These are phyloP conservation scores for Oxyria digyna DNA, from an alignment of 148 eudicot genomes.

Conservation along the genomic window DNA sequence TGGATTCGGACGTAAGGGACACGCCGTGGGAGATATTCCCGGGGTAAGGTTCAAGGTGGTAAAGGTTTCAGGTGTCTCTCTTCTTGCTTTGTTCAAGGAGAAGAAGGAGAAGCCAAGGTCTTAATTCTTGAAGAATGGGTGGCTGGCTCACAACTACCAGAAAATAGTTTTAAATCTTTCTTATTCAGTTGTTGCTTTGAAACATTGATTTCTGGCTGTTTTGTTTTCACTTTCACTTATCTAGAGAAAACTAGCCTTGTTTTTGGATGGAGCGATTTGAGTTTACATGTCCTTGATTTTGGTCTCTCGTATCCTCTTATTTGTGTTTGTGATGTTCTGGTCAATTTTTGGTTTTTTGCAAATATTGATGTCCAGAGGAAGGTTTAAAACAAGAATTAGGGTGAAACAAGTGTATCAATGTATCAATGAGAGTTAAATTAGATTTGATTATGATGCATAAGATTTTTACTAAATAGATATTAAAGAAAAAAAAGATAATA, in stretches of 20 bases:
- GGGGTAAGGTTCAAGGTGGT: conserved; percentile 97
- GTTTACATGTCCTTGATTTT: too few relatives aligned
- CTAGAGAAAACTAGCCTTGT: background rate
- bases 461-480: too few relatives aligned
- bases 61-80: conserved; percentile 95
- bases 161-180: background rate
- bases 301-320: too few relatives aligned
- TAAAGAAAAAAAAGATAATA: too few relatives aligned
- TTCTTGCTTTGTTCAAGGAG: conserved; percentile 84
- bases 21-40: conserved; percentile 98
- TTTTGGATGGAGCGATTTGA: background rate
- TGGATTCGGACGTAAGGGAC: conserved; percentile 95
- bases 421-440: too few relatives aligned
- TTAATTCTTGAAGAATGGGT: conserved; percentile 14
- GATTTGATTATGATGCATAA: too few relatives aligned
- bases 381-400: too few relatives aligned
- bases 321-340: too few relatives aligned
- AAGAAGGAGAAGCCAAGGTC: conserved; percentile 96
- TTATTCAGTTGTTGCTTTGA: background rate
- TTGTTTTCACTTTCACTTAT: background rate
- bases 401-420: too few relatives aligned
- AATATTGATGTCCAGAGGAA: too few relatives aligned
- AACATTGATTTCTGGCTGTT: background rate
- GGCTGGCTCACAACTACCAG: background rate
- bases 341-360: too few relatives aligned